phyloP scores from a whole-genome alignment of 2,329 filamentous ascomycete species.

The Scedosporium minutisporum region DNA sequence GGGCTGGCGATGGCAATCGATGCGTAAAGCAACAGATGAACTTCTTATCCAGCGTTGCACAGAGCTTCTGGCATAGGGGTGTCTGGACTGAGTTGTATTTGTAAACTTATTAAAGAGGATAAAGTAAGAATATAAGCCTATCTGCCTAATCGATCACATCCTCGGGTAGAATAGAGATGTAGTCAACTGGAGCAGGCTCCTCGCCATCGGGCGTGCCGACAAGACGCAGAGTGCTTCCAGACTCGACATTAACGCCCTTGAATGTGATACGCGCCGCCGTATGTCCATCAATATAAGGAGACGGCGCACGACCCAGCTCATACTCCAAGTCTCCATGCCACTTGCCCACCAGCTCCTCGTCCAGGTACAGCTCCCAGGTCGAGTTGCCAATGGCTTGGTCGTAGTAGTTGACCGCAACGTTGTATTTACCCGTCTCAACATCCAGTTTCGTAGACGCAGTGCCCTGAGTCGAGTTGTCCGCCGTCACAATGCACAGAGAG shows the following conservation, averaged over 20 bases:
- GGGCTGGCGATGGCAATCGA: too few species aligned
- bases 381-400: conserved; percentile 51
- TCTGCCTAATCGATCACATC: conserved; percentile 44
- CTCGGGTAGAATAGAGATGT: conserved; percentile 50
- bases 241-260: conserved; percentile 32
- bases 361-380: conserved; percentile 44
- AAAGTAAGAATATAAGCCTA: background rate
- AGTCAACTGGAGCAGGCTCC: conserved; percentile 59
- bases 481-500: conserved; percentile 44
- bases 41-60: too few species aligned
- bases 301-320: conserved; percentile 47
- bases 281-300: conserved; percentile 52
- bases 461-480: conserved; percentile 32
- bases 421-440: conserved; percentile 45
- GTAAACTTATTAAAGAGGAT: background rate
- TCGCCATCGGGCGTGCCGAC: conserved; percentile 47
- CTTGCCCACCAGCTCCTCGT: conserved; percentile 38
- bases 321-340: conserved; percentile 55
- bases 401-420: conserved; percentile 58
- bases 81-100: background rate
- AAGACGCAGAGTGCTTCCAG: conserved; percentile 44
- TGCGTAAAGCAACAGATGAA: too few species aligned
- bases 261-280: conserved; percentile 56
- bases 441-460: conserved; percentile 35
- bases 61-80: too few species aligned